Base-by-base conservation (phyloP, 2,329 filamentous ascomycete species). In the Cladophialophora immunda region DNA sequence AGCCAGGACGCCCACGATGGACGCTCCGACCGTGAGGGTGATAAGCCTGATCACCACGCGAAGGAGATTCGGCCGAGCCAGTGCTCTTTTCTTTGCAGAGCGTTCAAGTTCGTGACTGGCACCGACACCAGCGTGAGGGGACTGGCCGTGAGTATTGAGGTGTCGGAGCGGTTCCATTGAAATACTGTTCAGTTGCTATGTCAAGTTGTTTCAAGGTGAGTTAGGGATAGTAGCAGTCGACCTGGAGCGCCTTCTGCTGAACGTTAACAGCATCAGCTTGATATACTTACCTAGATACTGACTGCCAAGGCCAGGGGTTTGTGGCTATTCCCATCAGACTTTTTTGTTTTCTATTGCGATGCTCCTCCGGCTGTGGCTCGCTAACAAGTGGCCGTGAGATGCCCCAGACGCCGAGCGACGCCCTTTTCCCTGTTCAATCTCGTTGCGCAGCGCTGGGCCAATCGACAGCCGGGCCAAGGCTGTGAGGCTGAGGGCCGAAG, bases 1-100 rank as follows among this genome's bases (percentile, higher is more conserved):
- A 30, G 22, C 52, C 11, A 66, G 64, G 45, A 62, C 52, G 19
- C 58, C 58, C 6, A 62, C 8, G n/a, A 66, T 50, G 5, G 64
- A 60, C 34, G 52, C 38, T 4, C 50, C 58, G 52, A 66, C 27
- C 2, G 25, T 53, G 8, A 66, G 38, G 2, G 58, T 58, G 29
- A 60, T 47, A 11, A 66, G n/a, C 38, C 58, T 25, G 47, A 66
- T 32, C 4, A 52, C 4, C 22, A 62, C 52, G 11, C 64, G 64
- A 30, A 58, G 34, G 36, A 27, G 32, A 38, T 41, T 50, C 25
- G 38, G 38, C 15, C 57, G 22, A 13, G 57, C 36, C 19, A 60
- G 45, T 22, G 61, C 61, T 9, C 17, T 59, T 29, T 22, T 29
- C 27, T 50, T 17, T 9, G 57, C 34, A 22, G 15, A 29, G 36